phyloP scores from a whole-genome alignment of 2,329 filamentous ascomycete genomes.

The Aureobasidium sp. region DNA sequence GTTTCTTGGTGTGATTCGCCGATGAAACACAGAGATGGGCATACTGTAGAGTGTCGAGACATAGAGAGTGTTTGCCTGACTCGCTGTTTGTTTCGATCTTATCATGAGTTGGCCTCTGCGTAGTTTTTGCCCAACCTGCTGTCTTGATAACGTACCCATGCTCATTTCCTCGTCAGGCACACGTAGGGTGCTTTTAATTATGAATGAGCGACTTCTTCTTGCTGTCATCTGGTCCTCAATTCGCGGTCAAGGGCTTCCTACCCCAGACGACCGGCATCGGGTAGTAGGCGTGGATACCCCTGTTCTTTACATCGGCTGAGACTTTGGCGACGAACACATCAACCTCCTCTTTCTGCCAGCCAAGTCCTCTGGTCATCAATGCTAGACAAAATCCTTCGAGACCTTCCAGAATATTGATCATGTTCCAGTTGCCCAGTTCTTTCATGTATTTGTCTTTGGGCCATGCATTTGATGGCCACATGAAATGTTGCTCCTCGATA shows the following conservation, averaged over 20 bases:
- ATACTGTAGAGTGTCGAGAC: neutral
- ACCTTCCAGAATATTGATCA: constrained; percentile 33
- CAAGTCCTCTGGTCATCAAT: constrained; percentile 32
- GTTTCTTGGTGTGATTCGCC: neutral
- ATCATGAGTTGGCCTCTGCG: neutral
- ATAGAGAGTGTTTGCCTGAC: constrained; percentile 2
- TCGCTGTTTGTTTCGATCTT: neutral
- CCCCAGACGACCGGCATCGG: constrained; percentile 30
- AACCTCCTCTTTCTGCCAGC: constrained; percentile 36
- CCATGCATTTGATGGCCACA: constrained; percentile 38
- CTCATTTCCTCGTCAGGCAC: neutral
- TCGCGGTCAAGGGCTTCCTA: constrained; percentile 21
- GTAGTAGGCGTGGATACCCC: constrained; percentile 29
- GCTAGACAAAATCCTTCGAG: constrained; percentile 36
- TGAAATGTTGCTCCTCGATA: constrained; percentile 30
- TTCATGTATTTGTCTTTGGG: constrained; percentile 42
- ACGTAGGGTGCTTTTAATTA: neutral
- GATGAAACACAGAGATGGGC: neutral
- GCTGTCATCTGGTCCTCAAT: neutral
- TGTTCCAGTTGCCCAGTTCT: constrained; percentile 39
- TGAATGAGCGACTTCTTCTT: neutral
- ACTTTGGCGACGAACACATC: constrained; percentile 33
- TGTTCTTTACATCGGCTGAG: constrained; percentile 25
- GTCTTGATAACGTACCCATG: neutral
- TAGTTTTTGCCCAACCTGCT: neutral